Conservation (phyloP, 495 filamentous ascomycete species). For the Hyaloscypha variabilis region DNA sequence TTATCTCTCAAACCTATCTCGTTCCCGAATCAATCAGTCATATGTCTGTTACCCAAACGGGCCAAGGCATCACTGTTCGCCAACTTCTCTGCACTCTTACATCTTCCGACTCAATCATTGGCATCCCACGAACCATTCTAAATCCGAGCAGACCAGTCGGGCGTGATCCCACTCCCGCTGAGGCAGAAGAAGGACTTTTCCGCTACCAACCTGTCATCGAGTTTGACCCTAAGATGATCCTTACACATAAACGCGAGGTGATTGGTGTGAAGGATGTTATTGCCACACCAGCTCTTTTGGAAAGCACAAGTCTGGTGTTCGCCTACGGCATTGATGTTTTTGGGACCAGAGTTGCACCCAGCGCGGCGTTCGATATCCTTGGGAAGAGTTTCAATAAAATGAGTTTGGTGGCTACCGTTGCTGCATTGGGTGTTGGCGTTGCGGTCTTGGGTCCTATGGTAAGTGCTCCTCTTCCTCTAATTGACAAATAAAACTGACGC, state of each 20-base stretch:
- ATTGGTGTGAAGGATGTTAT: conserved; percentile 73
- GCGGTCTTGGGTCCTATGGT: conserved; percentile 83
- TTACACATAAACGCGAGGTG: conserved; percentile 84
- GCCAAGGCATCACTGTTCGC: conserved; percentile 88
- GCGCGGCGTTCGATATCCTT: conserved; percentile 85
- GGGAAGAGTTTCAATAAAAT: conserved; percentile 92
- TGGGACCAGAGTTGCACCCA: conserved; percentile 81
- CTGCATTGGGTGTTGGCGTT: conserved; percentile 74
- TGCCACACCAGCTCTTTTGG: conserved; percentile 75
- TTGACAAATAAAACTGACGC: conserved; percentile 19
- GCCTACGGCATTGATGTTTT: conserved; percentile 90
- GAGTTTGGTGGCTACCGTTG: conserved; percentile 79
- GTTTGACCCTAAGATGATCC: conserved; percentile 78
- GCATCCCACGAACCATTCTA: conserved; percentile 75
- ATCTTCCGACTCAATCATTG: conserved; percentile 68
- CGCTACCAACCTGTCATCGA: conserved; percentile 76
- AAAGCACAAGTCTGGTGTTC: conserved; percentile 90
- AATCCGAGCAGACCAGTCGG: conserved; percentile 89
- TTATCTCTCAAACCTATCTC: conserved; percentile 77
- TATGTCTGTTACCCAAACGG: conserved; percentile 83
- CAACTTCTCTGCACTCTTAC: conserved; percentile 80
- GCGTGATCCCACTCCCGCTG: conserved; percentile 77
- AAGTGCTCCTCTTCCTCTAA: conserved; percentile 37
- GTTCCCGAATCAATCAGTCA: conserved; percentile 75
- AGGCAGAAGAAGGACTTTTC: conserved; percentile 82